Evolutionary conservation across 345 rosid genomes (phyloP).

Genomic region (Aquilaria sinensis): DNA sequence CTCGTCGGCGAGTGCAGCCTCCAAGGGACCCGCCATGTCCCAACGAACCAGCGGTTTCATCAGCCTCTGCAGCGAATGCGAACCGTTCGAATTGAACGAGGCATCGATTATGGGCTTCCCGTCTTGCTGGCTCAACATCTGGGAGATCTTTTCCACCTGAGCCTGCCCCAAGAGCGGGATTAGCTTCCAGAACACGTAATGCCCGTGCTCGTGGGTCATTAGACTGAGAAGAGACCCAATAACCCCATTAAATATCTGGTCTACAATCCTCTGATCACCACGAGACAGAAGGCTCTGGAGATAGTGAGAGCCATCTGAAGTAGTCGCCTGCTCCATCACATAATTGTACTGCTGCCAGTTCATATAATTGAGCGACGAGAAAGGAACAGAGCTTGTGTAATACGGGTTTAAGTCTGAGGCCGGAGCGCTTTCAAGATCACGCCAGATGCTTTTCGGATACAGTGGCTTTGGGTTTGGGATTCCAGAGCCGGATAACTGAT

Average conservation of each 20-base stretch:
- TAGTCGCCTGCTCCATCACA: not conserved
- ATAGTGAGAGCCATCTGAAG: not conserved
- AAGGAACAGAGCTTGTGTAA: too few species aligned
- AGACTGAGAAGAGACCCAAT: constrained; percentile 1
- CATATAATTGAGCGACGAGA: too few species aligned
- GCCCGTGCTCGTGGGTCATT: constrained; percentile 1
- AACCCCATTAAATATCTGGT: not conserved
- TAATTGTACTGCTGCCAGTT: too few species aligned
- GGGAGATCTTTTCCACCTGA: not conserved
- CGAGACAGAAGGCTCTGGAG: not conserved
- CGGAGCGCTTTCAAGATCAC: too few species aligned
- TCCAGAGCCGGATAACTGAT: too few species aligned
- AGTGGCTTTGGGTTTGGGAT: too few species aligned
- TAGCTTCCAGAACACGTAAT: not conserved
- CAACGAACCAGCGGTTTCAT: not conserved
- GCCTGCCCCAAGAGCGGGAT: not conserved
- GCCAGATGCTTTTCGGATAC: too few species aligned
- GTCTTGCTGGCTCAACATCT: not conserved
- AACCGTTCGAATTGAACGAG: not conserved
- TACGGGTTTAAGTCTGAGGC: too few species aligned
- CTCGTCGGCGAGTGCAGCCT: not conserved
- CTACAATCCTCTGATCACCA: not conserved
- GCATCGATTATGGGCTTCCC: not conserved
- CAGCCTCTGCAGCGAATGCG: not conserved
- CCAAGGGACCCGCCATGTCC: not conserved